Conservation (phyloP, 1,284 basidiomycete species). For the Neonothopanus nambi region DNA sequence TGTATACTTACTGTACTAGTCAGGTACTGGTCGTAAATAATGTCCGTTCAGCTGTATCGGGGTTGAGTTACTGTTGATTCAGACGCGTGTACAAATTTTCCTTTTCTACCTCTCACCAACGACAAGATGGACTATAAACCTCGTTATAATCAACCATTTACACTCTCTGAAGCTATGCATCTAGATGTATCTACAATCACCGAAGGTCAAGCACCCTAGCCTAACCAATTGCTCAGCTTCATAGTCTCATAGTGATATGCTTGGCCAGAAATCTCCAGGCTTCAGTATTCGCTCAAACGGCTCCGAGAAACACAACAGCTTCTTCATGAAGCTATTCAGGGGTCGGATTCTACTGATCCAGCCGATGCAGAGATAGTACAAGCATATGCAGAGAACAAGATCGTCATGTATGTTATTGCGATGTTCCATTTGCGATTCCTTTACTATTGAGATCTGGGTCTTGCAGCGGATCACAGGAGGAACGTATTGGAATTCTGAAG, state of each 20-base stretch:
- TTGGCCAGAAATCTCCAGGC: constrained; percentile 66
- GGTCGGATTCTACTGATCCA: constrained; percentile 38
- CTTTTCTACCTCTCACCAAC: background rate
- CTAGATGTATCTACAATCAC: constrained; percentile 69
- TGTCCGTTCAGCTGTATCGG: no score
- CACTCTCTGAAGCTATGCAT: constrained; percentile 61
- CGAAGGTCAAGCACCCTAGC: constrained; percentile 50
- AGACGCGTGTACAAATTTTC: background rate
- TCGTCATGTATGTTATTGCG: constrained; percentile 48
- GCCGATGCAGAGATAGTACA: constrained; percentile 43
- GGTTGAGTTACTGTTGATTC: no score
- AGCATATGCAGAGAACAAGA: constrained; percentile 46
- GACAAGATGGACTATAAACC: constrained; percentile 63
- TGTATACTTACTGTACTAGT: no score
- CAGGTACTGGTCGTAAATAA: no score
- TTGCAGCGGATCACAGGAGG: constrained; percentile 67
- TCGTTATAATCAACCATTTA: constrained; percentile 74
- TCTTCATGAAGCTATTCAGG: constrained; percentile 47
- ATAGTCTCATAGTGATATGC: constrained; percentile 6
- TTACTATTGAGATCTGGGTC: background rate
- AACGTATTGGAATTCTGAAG: constrained; percentile 66
- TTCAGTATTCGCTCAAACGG: constrained; percentile 71
- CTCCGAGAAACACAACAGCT: constrained; percentile 64
- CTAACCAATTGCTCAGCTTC: constrained; percentile 12
- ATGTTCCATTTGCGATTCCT: background rate